Percentiles rank a stretch among this genome's conserved stretches.
phyloP scores from a whole-genome alignment of 192 early-diverging fungal genomes.

The Pilaira anomala region DNA sequence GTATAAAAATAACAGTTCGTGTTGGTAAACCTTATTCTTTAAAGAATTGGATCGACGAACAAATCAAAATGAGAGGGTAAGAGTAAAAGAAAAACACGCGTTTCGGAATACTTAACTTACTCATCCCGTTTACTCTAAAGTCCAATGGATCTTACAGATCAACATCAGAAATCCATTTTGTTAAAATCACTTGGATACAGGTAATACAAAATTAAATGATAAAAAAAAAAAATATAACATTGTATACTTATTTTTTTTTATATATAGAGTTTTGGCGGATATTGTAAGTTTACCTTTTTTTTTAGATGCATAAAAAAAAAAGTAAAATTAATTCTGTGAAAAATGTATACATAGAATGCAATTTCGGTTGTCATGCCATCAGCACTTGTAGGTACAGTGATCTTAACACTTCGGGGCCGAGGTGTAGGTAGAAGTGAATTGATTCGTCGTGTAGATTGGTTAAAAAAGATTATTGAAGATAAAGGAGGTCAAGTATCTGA shows the following conservation, averaged over 20 bases:
- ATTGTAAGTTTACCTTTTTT: constrained; percentile 43
- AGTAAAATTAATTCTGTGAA: constrained; percentile 8
- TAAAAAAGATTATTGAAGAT: constrained; percentile 55
- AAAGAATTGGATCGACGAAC: constrained; percentile 59
- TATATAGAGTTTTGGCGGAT: constrained; percentile 47
- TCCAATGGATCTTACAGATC: constrained; percentile 32
- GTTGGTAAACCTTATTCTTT: constrained; percentile 75
- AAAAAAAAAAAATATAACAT: too few species aligned
- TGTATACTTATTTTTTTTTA: neutral
- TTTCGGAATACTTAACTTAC: neutral
- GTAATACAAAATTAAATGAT: too few species aligned
- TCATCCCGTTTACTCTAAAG: constrained; percentile 17
- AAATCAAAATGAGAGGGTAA: constrained; percentile 56
- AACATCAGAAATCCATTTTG: constrained; percentile 40
- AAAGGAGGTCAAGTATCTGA: constrained; percentile 80
- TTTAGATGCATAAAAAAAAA: too few species aligned
- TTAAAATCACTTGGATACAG: constrained; percentile 73
- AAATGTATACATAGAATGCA: constrained; percentile 53
- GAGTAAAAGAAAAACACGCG: constrained; percentile 2
- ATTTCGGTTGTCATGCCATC: constrained; percentile 84
- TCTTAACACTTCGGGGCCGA: constrained; percentile 78
- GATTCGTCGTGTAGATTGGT: constrained; percentile 74
- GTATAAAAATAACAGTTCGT: constrained; percentile 47
- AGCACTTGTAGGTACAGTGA: constrained; percentile 74
- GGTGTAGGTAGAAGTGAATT: constrained; percentile 63